Evolutionary conservation across 2,329 filamentous ascomycete genomes (phyloP), one percentile per base, ranked within the genome.

Genomic region (Colletotrichum sp.): DNA sequence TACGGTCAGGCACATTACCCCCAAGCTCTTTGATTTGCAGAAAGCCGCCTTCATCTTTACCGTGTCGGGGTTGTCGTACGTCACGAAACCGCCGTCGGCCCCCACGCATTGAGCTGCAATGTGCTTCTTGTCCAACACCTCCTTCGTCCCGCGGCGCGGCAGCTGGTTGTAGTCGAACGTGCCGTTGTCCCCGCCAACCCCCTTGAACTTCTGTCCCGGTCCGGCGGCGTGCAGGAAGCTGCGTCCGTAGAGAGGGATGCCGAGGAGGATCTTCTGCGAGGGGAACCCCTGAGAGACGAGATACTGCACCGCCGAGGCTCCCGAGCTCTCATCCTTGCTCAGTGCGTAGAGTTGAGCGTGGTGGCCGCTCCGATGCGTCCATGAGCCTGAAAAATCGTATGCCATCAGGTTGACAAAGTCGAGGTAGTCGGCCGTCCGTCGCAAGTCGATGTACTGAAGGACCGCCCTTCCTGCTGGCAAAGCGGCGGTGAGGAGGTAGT

Each of bases 391-490:
- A 79, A 96, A 94, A 82, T 97, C 94, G 82, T 95, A 97, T 2
- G 94, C 90, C 90, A 93, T 95, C 43, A 97, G 84, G 81, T 96
- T 96, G 81, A 97, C 85, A 75, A 92, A 88, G 82, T 96, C 93
- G 43, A 97, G 86, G 77, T 94, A 92, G 59, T 89, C 84, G 64
- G 92, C 88, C 13, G 92, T 90, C 70, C 87, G 85, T 27, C 82
- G 84, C 13, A 96, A 85, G 79, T 95, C 90, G 80, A 96, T 93
- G 79, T 93, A 88, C 77, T 91, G 89, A 69, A 97, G 85, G 1
- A 92, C 88, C 83, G 90, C 90, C 80, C 90, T 87, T 54, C 88
- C 90, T 13, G 92, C 93, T 5, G 94, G 93, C 7, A 97, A 88
- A 38, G 93, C 93, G 47, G 93, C 92, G 12, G 93, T 93, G 31